These are phyloP conservation scores for Primulina huaijiensis DNA, from an alignment of 257 asterid species.

Conservation along the genomic window DNA sequence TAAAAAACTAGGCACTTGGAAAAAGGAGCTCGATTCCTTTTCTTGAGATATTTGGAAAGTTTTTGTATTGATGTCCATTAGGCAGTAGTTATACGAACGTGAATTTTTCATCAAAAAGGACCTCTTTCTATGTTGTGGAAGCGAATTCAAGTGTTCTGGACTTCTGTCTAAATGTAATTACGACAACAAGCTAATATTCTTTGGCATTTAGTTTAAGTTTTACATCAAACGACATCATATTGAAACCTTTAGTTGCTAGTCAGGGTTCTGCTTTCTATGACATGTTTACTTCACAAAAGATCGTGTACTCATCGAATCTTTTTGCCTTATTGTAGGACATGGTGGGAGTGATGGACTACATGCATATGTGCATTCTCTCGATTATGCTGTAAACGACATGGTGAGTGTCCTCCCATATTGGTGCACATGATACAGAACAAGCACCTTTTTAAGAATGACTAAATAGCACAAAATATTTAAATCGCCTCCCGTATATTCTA, in stretches of 20 bases:
- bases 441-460: background rate
- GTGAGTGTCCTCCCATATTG: conserved; percentile 31
- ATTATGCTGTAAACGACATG: conserved; percentile 69
- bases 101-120: background rate
- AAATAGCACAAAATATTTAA: conserved; percentile 2
- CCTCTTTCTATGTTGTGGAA: background rate
- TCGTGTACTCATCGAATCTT: background rate
- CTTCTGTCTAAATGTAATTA: background rate
- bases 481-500: background rate
- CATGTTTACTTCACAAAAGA: conserved; percentile 1
- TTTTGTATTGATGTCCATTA: background rate
- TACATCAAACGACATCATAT: background rate
- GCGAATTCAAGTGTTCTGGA: background rate
- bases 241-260: background rate
- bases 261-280: background rate
- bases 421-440: background rate
- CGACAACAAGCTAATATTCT: background rate
- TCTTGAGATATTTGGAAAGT: background rate
- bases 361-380: conserved; percentile 83
- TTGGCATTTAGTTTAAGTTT: background rate
- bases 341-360: conserved; percentile 97
- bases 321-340: conserved; percentile 52
- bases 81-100: background rate
- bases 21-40: background rate
- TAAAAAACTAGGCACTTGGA: background rate